Conservation (phyloP, 768 basidiomycete genomes). For the Rubroboletus satanas region DNA sequence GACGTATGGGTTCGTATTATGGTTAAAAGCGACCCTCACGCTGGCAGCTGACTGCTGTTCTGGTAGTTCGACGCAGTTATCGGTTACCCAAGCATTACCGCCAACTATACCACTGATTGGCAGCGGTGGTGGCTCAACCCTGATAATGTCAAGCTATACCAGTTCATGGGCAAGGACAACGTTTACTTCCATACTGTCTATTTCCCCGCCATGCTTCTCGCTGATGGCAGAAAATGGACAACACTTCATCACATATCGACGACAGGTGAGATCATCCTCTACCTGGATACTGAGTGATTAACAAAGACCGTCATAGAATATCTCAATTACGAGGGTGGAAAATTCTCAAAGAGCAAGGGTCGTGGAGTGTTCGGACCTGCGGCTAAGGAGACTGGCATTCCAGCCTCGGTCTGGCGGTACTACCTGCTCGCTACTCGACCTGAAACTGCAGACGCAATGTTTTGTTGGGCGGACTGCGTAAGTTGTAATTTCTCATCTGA, state of each 20-base stretch:
- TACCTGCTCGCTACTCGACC: conserved; percentile 91
- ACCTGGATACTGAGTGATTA: background rate
- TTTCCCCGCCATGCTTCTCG: conserved; percentile 87
- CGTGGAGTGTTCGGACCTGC: conserved; percentile 96
- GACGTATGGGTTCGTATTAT: conserved; percentile 83
- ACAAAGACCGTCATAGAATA: conserved; percentile 59
- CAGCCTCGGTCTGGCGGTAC: conserved; percentile 94
- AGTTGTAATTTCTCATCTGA: conserved; percentile 24
- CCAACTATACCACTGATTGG: conserved; percentile 93
- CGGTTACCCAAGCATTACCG: conserved; percentile 96
- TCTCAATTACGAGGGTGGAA: conserved; percentile 96
- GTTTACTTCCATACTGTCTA: conserved; percentile 98
- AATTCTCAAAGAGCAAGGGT: conserved; percentile 97
- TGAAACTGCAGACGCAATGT: conserved; percentile 91
- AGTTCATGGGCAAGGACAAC: conserved; percentile 99
- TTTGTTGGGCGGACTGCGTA: conserved; percentile 95
- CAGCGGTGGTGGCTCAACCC: conserved; percentile 96
- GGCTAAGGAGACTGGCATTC: conserved; percentile 90
- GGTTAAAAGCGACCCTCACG: background rate
- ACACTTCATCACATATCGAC: conserved; percentile 91
- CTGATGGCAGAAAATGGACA: conserved; percentile 90
- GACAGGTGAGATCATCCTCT: conserved; percentile 59
- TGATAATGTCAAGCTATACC: conserved; percentile 84
- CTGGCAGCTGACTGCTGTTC: conserved; percentile 1
- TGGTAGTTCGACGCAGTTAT: conserved; percentile 93